Percentiles rank a stretch among this genome's conserved stretches.
Evolutionary conservation across 2,329 filamentous ascomycete genomes (phyloP).

Genomic region (Huntiella decipiens): DNA sequence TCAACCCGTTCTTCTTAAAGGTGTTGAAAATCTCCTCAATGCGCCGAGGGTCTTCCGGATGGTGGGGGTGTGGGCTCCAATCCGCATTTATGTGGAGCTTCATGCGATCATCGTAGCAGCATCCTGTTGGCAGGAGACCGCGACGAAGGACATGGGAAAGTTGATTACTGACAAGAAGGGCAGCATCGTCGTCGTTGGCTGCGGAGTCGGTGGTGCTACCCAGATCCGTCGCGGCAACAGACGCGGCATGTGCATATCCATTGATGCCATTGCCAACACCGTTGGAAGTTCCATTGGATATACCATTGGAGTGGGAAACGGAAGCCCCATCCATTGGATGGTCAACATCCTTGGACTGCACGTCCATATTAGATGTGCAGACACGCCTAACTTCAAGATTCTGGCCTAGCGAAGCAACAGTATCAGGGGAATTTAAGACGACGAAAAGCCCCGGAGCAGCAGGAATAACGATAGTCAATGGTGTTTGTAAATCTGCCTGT

Average conservation of each 20-base stretch:
- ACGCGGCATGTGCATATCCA: constrained; percentile 6
- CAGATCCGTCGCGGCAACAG: constrained; percentile 6
- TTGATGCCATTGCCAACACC: no score
- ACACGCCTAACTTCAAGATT: no score
- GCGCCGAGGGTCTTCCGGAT: constrained; percentile 82
- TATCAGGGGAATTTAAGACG: no score
- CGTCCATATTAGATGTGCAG: no score
- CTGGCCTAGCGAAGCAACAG: no score
- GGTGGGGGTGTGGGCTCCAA: constrained; percentile 53
- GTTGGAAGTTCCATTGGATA: constrained; percentile 4
- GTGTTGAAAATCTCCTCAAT: constrained; percentile 88
- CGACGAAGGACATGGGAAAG: constrained; percentile 23
- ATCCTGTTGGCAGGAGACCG: constrained; percentile 47
- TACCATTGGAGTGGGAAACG: background rate
- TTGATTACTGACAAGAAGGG: constrained; percentile 10
- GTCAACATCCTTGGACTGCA: constrained; percentile 18
- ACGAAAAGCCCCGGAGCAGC: background rate
- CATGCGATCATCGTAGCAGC: constrained; percentile 90
- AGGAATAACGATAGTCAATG: background rate
- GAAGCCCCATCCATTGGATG: constrained; percentile 20
- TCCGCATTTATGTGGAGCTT: constrained; percentile 81
- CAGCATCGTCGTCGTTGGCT: constrained; percentile 12
- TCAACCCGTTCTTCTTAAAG: constrained; percentile 62
- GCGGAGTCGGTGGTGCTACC: constrained; percentile 12
- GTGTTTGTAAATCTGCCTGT: background rate